Conservation (phyloP, 805 yeast genomes). For the Teunomyces gatunensis region DNA sequence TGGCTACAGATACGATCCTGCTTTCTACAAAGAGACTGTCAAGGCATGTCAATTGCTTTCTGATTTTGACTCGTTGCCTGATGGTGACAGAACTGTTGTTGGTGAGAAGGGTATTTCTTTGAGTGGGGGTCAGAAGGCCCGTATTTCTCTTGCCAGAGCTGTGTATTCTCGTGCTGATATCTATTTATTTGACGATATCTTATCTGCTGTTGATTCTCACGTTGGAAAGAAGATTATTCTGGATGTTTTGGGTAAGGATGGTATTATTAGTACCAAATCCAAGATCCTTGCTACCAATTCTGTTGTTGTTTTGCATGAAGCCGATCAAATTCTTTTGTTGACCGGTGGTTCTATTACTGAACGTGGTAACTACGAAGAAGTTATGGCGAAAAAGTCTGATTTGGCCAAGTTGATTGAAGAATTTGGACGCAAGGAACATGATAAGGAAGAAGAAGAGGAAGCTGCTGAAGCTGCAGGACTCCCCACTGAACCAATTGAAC, state of each 20-base stretch:
- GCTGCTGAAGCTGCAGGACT: constrained; percentile 2
- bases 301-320: constrained; percentile 33
- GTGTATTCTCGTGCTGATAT: constrained; percentile 41
- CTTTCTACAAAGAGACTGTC: constrained; percentile 30
- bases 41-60: constrained; percentile 37
- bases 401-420: constrained; percentile 22
- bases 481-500: neutral
- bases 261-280: constrained; percentile 34
- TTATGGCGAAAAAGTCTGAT: constrained; percentile 17
- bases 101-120: constrained; percentile 44
- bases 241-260: constrained; percentile 29
- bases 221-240: constrained; percentile 36
- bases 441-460: constrained; percentile 4
- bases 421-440: constrained; percentile 13
- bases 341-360: constrained; percentile 30
- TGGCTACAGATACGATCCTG: constrained; percentile 31
- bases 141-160: constrained; percentile 41
- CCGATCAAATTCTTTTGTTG: constrained; percentile 32
- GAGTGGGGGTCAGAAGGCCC: constrained; percentile 44
- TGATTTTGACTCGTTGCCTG: constrained; percentile 36
- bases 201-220: constrained; percentile 44
- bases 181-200: constrained; percentile 39
- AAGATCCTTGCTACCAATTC: constrained; percentile 40
- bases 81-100: constrained; percentile 42
- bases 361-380: constrained; percentile 20